Evolutionary conservation across 768 basidiomycete species (phyloP), one percentile per base, ranked within the genome.

Genomic region (Pleurotus tuoliensis): DNA sequence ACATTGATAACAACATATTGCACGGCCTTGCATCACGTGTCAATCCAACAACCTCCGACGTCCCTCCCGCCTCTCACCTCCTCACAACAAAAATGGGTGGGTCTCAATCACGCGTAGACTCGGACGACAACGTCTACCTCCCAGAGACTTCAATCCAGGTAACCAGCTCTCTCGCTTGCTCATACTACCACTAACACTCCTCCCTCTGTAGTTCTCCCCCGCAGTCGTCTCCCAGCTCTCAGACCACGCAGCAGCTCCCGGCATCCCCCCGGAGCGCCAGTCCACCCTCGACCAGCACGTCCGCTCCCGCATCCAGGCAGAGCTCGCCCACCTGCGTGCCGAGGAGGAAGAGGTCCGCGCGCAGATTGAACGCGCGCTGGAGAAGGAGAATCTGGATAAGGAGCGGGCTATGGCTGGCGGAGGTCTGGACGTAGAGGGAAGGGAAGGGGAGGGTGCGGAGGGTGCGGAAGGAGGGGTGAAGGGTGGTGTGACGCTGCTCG

Each of bases 341-440:
- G 84, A 91, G 64, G 92, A 92, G 68, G 82, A 83, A 58, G 67
- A 74, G 37, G 85, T 95, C 9, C 82, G 80, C 43, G 73, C 76
- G 47, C 82, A 92, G 72, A 92, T 95, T 34, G 87, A 90, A 64
- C 74, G 68, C 30, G 90, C 89, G 1, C 75, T 95, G 47, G 89
- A 94, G 75, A 88, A 86, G 73, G 92, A 94, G 74, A 95, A 94
- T 71, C 69, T 94, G 50, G 89, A 93, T 69, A 79, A 81, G 56
- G 92, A 94, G 71, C 78, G 75, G 61, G 68, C 70, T 24, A 77
- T 80, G 75, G 76, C 77, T 13, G 81, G 78, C 37, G 71, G 71
- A 11, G 73, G 59, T 27, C 59, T 69, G 34, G 73, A 60, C 34
- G 59, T 66, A 7, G 63, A 71, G 27, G 78, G 76, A 16, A 75